Evolutionary conservation across 768 basidiomycete genomes (phyloP).

Genomic region (Leccinum disarticulatum): DNA sequence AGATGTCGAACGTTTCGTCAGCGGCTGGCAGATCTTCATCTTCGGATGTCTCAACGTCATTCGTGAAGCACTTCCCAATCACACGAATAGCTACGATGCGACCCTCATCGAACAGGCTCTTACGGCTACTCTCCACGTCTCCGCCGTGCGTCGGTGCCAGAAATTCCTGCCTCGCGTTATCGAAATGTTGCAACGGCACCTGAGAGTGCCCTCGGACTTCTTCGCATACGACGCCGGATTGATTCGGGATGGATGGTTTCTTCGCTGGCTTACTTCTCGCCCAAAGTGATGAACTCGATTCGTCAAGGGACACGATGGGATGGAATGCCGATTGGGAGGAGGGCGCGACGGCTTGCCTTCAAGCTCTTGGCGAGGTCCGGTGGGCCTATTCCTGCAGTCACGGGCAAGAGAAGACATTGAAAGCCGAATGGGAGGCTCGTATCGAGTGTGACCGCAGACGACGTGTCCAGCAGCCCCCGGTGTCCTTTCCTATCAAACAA

Average conservation of each 20-base stretch:
- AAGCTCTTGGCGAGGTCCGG: conserved; percentile 76
- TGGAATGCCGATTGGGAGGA: conserved; percentile 35
- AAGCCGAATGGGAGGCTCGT: conserved; percentile 45
- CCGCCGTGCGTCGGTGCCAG: conserved; percentile 49
- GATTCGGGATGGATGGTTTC: conserved; percentile 86
- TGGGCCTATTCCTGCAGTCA: conserved; percentile 80
- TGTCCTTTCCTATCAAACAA: conserved; percentile 23
- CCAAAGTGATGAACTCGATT: conserved; percentile 42
- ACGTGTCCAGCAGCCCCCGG: conserved; percentile 22
- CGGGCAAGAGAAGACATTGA: conserved; percentile 65
- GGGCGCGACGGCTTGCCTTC: conserved; percentile 53
- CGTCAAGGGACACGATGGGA: conserved; percentile 16
- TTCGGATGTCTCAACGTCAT: conserved; percentile 92
- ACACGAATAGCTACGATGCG: conserved; percentile 45
- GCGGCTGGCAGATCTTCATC: conserved; percentile 90
- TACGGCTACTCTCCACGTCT: conserved; percentile 46
- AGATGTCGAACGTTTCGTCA: conserved; percentile 67
- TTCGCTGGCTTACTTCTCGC: conserved; percentile 81
- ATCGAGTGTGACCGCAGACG: conserved; percentile 31
- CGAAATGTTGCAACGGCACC: conserved; percentile 51
- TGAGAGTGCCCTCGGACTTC: conserved; percentile 45
- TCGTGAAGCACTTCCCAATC: conserved; percentile 62
- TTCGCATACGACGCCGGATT: conserved; percentile 87
- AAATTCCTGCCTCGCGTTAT: conserved; percentile 51
- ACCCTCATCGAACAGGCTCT: conserved; percentile 46